Evolutionary conservation across 305 asterid genomes (phyloP).

Genomic region (Solanum hybrid): DNA sequence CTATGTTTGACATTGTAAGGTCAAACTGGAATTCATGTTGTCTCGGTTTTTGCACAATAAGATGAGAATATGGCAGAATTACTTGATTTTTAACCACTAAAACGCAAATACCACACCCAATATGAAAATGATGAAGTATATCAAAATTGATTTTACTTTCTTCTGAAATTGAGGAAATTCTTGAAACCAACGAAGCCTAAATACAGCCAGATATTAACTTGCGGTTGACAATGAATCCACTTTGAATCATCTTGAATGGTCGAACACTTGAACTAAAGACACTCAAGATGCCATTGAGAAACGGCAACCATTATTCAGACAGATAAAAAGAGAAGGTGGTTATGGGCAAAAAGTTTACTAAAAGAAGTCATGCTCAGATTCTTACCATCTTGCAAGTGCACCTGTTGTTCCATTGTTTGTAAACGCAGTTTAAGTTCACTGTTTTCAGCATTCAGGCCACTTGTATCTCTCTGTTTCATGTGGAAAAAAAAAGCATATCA

Average conservation of each 20-base stretch:
- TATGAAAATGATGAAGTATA: neutral
- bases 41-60: neutral
- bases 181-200: neutral
- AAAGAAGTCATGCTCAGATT: neutral
- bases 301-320: neutral
- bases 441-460: conserved; percentile 78
- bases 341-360: neutral
- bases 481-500: neutral
- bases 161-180: neutral
- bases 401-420: conserved; percentile 94
- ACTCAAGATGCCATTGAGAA: neutral
- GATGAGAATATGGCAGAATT: neutral
- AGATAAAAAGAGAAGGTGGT: neutral
- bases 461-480: conserved; percentile 54
- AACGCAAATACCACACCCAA: neutral
- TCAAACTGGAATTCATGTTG: neutral
- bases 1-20: neutral
- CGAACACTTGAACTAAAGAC: neutral
- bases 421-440: conserved; percentile 87
- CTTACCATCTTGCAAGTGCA: conserved; percentile 91
- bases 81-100: neutral
- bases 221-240: neutral
- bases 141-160: neutral
- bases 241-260: neutral
- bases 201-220: neutral